These are phyloP conservation scores for Lecanosticta acicola DNA, from an alignment of 2,329 filamentous ascomycete species.

Conservation along the genomic window DNA sequence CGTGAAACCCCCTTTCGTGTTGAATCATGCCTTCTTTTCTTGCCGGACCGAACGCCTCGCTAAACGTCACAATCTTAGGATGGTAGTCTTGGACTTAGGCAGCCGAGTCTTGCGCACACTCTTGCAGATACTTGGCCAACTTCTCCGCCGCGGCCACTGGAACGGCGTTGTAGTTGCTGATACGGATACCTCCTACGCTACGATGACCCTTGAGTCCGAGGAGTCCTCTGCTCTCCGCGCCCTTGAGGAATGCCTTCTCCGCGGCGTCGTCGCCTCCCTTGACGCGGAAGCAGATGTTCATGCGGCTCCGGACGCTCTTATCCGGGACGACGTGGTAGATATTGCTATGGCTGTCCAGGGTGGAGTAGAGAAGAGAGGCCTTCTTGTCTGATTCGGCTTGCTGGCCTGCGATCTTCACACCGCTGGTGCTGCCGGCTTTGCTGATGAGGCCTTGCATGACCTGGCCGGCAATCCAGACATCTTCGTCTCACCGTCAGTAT, in stretches of 20 bases:
- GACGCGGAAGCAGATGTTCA: constrained; percentile 76
- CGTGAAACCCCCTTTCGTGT: background rate
- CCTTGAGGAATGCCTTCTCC: constrained; percentile 75
- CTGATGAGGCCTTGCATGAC: constrained; percentile 72
- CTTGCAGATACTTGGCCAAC: constrained; percentile 59
- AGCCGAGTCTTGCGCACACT: constrained; percentile 45
- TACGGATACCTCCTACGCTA: constrained; percentile 77
- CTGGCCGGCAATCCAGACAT: constrained; percentile 84
- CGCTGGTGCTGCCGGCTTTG: constrained; percentile 42
- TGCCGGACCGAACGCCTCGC: background rate
- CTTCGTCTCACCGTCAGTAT: background rate
- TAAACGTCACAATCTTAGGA: too few species aligned
- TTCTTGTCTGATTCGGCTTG: constrained; percentile 69
- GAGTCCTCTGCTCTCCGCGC: constrained; percentile 62
- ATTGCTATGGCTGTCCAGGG: constrained; percentile 66
- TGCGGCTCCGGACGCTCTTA: constrained; percentile 69
- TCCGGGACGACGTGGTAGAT: constrained; percentile 76
- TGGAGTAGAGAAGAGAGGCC: constrained; percentile 67
- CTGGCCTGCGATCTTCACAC: constrained; percentile 65
- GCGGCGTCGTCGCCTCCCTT: constrained; percentile 45
- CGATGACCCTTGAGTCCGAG: constrained; percentile 85
- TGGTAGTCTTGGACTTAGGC: too few species aligned
- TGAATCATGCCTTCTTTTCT: background rate
- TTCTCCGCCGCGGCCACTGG: constrained; percentile 61
- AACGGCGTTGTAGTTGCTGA: constrained; percentile 86